phyloP scores from a whole-genome alignment of 257 asterid genomes.

The Gentiana straminea region DNA sequence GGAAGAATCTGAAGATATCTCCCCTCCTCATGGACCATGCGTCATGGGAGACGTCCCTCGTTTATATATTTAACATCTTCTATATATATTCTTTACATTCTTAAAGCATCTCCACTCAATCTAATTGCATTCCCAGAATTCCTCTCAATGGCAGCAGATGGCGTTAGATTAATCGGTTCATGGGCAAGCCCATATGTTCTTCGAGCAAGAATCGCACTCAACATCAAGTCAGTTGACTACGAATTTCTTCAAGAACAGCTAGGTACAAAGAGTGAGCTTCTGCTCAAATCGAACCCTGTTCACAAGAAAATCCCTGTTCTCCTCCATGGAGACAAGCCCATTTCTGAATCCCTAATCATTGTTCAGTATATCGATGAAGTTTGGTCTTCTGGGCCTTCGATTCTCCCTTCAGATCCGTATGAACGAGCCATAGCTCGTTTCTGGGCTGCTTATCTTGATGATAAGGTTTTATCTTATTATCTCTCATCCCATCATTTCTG shows the following conservation, averaged over 20 bases:
- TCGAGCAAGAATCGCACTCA: constrained; percentile 17
- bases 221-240: constrained; percentile 13
- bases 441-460: constrained; percentile 24
- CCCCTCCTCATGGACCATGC: no score
- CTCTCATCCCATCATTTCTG: constrained; percentile 8
- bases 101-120: no score
- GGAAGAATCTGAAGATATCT: no score
- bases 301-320: constrained; percentile 22
- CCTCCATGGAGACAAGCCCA: constrained; percentile 9
- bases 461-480: constrained; percentile 9
- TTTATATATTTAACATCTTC: no score
- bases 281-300: constrained; percentile 17
- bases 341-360: constrained; percentile 21
- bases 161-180: constrained; percentile 20
- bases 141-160: constrained; percentile 11
- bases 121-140: no score
- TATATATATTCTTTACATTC: no score
- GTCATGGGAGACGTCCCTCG: no score
- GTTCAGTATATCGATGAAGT: constrained; percentile 21
- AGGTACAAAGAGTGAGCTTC: constrained; percentile 12
- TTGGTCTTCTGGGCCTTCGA: constrained; percentile 16
- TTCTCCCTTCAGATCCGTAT: constrained; percentile 19
- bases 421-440: constrained; percentile 20
- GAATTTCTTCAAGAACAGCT: constrained; percentile 10
- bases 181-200: constrained; percentile 19